Conservation (phyloP, 176 grass and related monocot genomes). For the Leersia perrieri region DNA sequence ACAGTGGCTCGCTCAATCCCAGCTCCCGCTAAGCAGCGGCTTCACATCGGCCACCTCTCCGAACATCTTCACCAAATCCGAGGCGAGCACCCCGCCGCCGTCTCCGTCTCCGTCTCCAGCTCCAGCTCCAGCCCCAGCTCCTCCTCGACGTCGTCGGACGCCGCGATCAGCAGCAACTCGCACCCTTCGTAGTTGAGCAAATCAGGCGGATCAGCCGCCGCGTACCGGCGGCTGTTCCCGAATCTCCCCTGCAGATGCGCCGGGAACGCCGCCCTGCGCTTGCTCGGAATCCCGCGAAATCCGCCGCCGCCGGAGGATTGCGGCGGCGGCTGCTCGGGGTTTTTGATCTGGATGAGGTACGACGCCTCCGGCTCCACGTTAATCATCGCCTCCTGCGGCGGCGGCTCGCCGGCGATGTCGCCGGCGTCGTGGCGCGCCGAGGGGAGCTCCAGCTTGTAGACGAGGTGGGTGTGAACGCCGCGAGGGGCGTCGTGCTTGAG, state of each 20-base stretch:
- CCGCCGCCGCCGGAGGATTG: not conserved
- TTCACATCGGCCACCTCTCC: conserved; percentile 59
- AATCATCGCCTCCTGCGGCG: conserved; percentile 72
- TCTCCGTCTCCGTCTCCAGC: conserved; percentile 29
- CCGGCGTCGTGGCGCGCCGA: not conserved
- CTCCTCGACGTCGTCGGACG: conserved; percentile 72
- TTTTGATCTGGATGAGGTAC: conserved; percentile 87
- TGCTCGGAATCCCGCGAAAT: conserved; percentile 61
- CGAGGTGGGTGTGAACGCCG: conserved; percentile 63
- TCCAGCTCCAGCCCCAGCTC: conserved; percentile 74
- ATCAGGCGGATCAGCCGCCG: conserved; percentile 69
- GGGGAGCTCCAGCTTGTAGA: conserved; percentile 92
- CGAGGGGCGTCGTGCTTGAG: conserved; percentile 46
- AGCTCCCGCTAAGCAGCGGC: conserved; percentile 70
- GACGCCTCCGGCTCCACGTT: conserved; percentile 80
- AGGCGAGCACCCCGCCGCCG: conserved; percentile 46
- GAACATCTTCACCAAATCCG: conserved; percentile 72
- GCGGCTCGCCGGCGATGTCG: conserved; percentile 34
- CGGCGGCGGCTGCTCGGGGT: conserved; percentile 50
- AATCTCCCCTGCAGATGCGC: conserved; percentile 62
- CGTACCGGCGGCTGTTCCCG: conserved; percentile 42
- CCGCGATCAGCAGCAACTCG: conserved; percentile 79
- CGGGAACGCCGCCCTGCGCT: conserved; percentile 71
- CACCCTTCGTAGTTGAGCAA: conserved; percentile 90
- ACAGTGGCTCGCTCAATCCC: too few species aligned